These are phyloP conservation scores for Asclepias syriaca DNA, from an alignment of 257 asterid species.

Conservation along the genomic window DNA sequence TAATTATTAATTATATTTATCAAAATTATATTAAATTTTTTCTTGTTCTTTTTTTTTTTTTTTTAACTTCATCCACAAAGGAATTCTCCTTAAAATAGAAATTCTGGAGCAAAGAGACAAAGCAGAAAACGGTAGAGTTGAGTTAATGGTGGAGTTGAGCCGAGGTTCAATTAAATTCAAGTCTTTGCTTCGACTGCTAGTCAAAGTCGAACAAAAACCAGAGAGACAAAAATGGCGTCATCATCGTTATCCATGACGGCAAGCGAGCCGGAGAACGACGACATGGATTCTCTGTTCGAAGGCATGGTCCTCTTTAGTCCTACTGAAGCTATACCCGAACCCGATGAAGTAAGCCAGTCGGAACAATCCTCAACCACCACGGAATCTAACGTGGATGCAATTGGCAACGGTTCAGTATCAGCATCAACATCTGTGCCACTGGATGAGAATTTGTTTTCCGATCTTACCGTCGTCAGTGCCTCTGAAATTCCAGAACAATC, in stretches of 20 bases:
- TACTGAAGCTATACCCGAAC: background rate
- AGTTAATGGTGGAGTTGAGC: background rate
- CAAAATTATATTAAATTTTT: too few species aligned
- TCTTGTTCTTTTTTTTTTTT: too few species aligned
- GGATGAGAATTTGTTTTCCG: slow-evolving; percentile 46
- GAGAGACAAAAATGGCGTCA: slow-evolving; percentile 2
- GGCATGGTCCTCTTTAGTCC: slow-evolving; percentile 44
- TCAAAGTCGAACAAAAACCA: background rate
- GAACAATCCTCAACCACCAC: background rate
- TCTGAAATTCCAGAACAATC: background rate
- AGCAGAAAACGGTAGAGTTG: background rate
- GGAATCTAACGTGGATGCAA: background rate
- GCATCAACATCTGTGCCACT: slow-evolving; percentile 20
- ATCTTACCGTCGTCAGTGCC: slow-evolving; percentile 35
- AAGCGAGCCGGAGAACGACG: slow-evolving; percentile 17
- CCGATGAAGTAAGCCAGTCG: background rate
- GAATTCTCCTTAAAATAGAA: too few species aligned
- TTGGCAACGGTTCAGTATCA: slow-evolving; percentile 4
- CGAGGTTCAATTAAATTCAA: background rate
- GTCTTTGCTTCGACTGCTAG: background rate
- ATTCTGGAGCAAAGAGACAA: too few species aligned
- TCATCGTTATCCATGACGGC: background rate
- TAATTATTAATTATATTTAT: too few species aligned
- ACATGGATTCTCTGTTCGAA: slow-evolving; percentile 43
- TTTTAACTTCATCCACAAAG: too few species aligned